Conservation (phyloP, 2,329 filamentous ascomycete genomes). For the Didymella lethalis region DNA sequence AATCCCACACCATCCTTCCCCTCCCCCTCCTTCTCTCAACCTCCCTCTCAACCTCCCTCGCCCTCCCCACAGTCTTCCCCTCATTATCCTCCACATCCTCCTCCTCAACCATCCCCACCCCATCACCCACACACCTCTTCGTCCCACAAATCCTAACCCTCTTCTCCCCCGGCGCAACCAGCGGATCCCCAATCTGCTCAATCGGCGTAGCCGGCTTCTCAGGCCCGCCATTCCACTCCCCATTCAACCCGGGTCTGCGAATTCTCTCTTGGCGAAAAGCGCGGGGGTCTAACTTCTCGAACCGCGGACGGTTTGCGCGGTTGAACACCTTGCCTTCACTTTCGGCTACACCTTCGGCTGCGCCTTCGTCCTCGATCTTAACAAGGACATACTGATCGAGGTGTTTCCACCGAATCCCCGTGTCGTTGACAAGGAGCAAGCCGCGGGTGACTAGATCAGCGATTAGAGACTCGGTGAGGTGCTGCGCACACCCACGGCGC, state of each 20-base stretch:
- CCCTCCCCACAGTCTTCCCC: not conserved
- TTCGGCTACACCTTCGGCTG: no score
- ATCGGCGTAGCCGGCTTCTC: not conserved
- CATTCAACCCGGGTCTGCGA: not conserved
- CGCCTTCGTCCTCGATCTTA: not conserved
- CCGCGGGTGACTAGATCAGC: not conserved
- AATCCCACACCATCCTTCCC: not conserved
- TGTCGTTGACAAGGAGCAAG: not conserved
- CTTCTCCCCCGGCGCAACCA: not conserved
- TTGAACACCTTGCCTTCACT: not conserved
- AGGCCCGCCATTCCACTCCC: not conserved
- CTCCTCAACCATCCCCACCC: not conserved
- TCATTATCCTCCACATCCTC: conserved; percentile 1
- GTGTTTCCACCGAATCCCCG: conserved; percentile 4
- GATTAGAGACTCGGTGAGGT: conserved; percentile 1
- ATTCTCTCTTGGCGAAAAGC: not conserved
- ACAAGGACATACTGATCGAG: conserved; percentile 2
- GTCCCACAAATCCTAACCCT: not conserved
- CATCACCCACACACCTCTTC: not conserved
- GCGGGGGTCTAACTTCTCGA: not conserved
- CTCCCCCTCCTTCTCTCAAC: not conserved
- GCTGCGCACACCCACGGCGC: not conserved
- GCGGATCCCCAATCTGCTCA: not conserved
- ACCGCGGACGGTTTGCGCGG: not conserved
- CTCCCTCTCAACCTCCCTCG: not conserved